phyloP scores from a whole-genome alignment of 345 rosid species.

The Dovyalis caffra region DNA sequence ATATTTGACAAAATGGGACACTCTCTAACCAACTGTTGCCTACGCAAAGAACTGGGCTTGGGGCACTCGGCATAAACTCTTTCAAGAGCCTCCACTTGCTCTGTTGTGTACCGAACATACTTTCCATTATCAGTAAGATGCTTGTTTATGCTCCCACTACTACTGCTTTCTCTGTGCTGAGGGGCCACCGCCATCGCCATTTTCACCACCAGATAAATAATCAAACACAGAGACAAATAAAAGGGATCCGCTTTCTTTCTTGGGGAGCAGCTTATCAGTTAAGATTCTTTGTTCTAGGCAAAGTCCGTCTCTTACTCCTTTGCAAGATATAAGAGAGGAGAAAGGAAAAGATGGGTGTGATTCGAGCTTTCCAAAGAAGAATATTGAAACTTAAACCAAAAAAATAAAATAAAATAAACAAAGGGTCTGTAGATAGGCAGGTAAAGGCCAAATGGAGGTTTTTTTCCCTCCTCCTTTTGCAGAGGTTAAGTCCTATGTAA shows the following conservation, averaged over 20 bases:
- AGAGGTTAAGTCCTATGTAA: too few relatives aligned
- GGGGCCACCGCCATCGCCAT: slow-evolving; percentile 57
- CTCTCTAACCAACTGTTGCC: slow-evolving; percentile 96
- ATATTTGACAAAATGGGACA: slow-evolving; percentile 92
- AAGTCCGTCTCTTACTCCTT: slow-evolving; percentile 40
- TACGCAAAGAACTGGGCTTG: slow-evolving; percentile 90
- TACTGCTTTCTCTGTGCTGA: slow-evolving; percentile 71
- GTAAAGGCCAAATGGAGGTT: slow-evolving; percentile 25
- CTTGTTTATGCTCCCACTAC: slow-evolving; percentile 81
- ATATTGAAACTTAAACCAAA: slow-evolving; percentile 2
- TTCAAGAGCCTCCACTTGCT: slow-evolving; percentile 98
- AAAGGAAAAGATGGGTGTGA: neutral
- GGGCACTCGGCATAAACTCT: slow-evolving; percentile 97
- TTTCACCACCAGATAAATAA: slow-evolving; percentile 35
- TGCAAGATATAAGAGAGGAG: slow-evolving; percentile 14
- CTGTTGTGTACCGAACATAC: slow-evolving; percentile 94
- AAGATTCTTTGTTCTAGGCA: slow-evolving; percentile 30
- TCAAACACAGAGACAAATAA: neutral
- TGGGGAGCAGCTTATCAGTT: slow-evolving; percentile 22
- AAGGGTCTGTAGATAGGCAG: neutral
- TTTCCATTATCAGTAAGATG: slow-evolving; percentile 76
- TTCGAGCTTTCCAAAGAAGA: slow-evolving; percentile 10
- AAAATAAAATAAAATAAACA: neutral
- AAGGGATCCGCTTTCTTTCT: slow-evolving; percentile 5
- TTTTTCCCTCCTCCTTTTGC: neutral